These are phyloP conservation scores for Hyaloscypha variabilis DNA, from an alignment of 495 filamentous ascomycete genomes.

Conservation along the genomic window DNA sequence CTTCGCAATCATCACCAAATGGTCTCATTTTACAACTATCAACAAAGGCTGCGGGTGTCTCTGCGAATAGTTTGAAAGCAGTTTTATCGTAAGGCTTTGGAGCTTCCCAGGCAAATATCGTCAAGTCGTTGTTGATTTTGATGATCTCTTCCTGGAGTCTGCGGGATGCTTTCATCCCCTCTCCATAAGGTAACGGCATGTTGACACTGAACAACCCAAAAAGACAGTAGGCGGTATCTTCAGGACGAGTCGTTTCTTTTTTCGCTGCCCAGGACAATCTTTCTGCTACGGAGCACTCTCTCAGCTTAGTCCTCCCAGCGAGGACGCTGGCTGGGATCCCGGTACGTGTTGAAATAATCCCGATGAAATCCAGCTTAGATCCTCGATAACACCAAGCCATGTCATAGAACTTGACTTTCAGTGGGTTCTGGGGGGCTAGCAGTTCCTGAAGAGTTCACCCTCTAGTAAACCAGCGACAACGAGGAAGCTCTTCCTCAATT, in stretches of 20 bases:
- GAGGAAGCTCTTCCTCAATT: background rate
- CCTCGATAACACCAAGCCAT: background rate
- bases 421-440: background rate
- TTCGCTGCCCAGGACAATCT: constrained; percentile 1
- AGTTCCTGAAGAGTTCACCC: background rate
- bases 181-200: background rate
- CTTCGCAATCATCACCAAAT: background rate
- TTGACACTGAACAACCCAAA: background rate
- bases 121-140: constrained; percentile 11
- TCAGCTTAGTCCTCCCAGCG: background rate
- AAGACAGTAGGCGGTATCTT: constrained; percentile 5
- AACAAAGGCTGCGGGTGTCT: constrained; percentile 7
- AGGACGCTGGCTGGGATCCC: background rate
- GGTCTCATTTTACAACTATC: background rate
- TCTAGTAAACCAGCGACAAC: background rate
- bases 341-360: background rate
- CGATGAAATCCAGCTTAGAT: background rate
- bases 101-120: constrained; percentile 17
- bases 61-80: constrained; percentile 2
- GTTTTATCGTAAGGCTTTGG: background rate
- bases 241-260: background rate
- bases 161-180: background rate
- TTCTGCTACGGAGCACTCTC: background rate
- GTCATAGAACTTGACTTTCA: background rate
- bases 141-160: constrained; percentile 5